phyloP scores from a whole-genome alignment of 2,329 filamentous ascomycete species.

The Fusarium guadeloupense region DNA sequence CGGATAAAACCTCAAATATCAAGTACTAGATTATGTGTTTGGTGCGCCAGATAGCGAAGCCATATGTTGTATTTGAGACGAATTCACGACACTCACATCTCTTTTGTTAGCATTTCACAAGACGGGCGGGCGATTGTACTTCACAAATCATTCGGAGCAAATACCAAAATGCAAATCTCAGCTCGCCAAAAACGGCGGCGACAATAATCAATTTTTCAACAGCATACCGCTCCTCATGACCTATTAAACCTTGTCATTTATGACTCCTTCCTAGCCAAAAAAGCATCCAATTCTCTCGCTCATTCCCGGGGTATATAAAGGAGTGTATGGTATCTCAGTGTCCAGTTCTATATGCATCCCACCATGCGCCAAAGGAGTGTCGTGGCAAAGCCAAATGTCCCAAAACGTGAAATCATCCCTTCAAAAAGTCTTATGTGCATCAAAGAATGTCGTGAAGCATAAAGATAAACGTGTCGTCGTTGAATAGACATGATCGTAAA shows the following conservation, averaged over 20 bases:
- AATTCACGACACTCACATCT: constrained; percentile 1
- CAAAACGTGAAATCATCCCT: constrained; percentile 14
- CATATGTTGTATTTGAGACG: constrained; percentile 11
- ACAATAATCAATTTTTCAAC: constrained; percentile 19
- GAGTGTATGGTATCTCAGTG: constrained; percentile 42
- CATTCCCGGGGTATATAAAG: constrained; percentile 25
- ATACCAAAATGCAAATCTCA: constrained; percentile 5
- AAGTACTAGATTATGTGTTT: neutral
- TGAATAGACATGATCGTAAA: constrained; percentile 37
- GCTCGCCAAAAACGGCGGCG: constrained; percentile 18
- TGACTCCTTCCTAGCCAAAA: neutral
- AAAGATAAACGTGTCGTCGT: constrained; percentile 29
- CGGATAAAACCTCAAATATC: neutral
- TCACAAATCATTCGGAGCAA: neutral
- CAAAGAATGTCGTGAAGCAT: constrained; percentile 35
- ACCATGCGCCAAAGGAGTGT: constrained; percentile 41
- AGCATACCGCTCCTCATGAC: neutral
- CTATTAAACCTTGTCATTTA: constrained; percentile 14
- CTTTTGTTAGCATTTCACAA: neutral
- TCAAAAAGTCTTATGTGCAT: constrained; percentile 12
- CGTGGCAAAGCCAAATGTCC: constrained; percentile 21
- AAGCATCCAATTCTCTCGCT: neutral
- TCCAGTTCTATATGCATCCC: constrained; percentile 28
- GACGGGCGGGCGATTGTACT: neutral
- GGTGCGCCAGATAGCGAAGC: constrained; percentile 12